These are phyloP conservation scores for Fusarium annulatum DNA, from an alignment of 2,329 filamentous ascomycete genomes.

Conservation along the genomic window DNA sequence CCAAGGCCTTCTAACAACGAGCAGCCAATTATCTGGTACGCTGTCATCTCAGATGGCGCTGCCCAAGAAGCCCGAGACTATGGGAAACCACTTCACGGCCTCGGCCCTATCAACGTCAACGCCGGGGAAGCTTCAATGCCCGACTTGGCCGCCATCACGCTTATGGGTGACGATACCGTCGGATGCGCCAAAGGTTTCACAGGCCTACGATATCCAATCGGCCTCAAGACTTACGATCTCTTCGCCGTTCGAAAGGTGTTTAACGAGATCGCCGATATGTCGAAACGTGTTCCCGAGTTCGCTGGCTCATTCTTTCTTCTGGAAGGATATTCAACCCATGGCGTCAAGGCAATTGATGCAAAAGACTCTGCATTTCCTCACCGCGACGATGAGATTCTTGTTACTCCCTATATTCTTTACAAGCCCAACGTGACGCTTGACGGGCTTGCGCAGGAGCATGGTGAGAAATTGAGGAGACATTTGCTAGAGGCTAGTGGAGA, in stretches of 20 bases:
- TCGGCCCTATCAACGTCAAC: conserved; percentile 51
- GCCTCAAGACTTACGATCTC: conserved; percentile 52
- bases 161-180: conserved; percentile 50
- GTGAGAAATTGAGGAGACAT: conserved; percentile 8
- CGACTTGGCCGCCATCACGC: conserved; percentile 55
- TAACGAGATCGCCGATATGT: conserved; percentile 46
- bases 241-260: conserved; percentile 44
- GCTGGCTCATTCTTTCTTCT: conserved; percentile 59
- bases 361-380: conserved; percentile 25
- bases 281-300: conserved; percentile 19
- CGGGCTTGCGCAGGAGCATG: conserved; percentile 15
- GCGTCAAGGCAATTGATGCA: conserved; percentile 10
- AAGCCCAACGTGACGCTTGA: conserved; percentile 24
- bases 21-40: conserved; percentile 54
- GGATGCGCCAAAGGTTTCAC: conserved; percentile 56
- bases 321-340: conserved; percentile 58
- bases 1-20: background rate
- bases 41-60: conserved; percentile 54
- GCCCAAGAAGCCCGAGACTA: conserved; percentile 51
- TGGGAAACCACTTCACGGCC: conserved; percentile 53
- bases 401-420: conserved; percentile 20
- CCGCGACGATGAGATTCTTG: conserved; percentile 22
- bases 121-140: conserved; percentile 52
- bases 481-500: conserved; percentile 18
- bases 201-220: conserved; percentile 56